Conservation (phyloP, 1,284 basidiomycete species). For the Phylloporus sp. region DNA sequence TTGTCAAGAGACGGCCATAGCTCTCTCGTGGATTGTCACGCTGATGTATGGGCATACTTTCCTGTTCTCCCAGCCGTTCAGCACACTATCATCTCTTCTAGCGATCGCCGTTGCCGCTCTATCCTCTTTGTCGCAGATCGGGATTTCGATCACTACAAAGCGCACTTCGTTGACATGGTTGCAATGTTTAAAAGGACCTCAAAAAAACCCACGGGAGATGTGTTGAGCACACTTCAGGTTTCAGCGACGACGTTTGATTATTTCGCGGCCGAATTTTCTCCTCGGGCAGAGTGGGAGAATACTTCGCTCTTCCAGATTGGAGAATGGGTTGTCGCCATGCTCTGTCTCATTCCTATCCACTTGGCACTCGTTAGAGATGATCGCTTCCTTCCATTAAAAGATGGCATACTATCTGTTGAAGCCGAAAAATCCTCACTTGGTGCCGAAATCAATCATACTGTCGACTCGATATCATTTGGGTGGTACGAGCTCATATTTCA, state of each 20-base stretch:
- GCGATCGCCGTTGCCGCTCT: slow-evolving; percentile 36
- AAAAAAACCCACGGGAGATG: slow-evolving; percentile 58
- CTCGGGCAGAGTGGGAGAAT: slow-evolving; percentile 25
- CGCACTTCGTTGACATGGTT: slow-evolving; percentile 56
- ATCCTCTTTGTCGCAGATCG: slow-evolving; percentile 54
- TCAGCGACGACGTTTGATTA: slow-evolving; percentile 32
- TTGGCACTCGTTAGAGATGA: slow-evolving; percentile 66
- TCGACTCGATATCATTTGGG: no score
- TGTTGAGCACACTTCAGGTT: slow-evolving; percentile 46
- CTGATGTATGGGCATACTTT: slow-evolving; percentile 68
- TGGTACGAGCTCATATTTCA: no score
- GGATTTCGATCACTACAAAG: slow-evolving; percentile 42
- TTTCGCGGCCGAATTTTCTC: slow-evolving; percentile 17
- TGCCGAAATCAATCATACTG: no score
- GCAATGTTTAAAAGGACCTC: slow-evolving; percentile 53
- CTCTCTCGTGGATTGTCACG: slow-evolving; percentile 60
- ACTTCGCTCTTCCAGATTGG: slow-evolving; percentile 53
- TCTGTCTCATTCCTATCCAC: slow-evolving; percentile 72
- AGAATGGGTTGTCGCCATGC: slow-evolving; percentile 67
- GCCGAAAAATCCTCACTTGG: no score
- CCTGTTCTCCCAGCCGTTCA: slow-evolving; percentile 64
- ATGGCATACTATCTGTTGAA: slow-evolving; percentile 58
- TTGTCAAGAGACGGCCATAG: slow-evolving; percentile 43
- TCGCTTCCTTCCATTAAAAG: slow-evolving; percentile 65
- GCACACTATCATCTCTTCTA: slow-evolving; percentile 50